Evolutionary conservation across 2,329 filamentous ascomycete species (phyloP).

Genomic region (Tolypocladium ovalisporum): DNA sequence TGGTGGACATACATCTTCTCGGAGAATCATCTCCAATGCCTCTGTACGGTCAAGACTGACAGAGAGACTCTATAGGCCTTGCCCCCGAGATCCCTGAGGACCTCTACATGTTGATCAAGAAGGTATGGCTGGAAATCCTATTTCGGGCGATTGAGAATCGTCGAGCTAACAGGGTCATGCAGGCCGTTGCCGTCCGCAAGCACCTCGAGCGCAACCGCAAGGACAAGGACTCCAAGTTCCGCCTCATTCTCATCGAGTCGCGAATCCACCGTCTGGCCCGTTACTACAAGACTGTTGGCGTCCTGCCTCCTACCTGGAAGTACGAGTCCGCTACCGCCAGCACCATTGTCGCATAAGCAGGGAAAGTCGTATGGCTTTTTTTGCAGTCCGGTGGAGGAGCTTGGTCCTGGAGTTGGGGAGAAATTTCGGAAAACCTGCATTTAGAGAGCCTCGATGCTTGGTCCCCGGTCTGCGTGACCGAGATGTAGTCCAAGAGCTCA

Average conservation of each 20-base stretch:
- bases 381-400: constrained; percentile 15
- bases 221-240: constrained; percentile 99
- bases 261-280: constrained; percentile 98
- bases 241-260: constrained; percentile 99
- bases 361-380: constrained; percentile 6
- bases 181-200: constrained; percentile 98
- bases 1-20: constrained; percentile 12
- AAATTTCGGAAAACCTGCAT: constrained; percentile 29
- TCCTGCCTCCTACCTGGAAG: constrained; percentile 88
- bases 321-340: constrained; percentile 96
- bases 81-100: constrained; percentile 98
- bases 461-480: constrained; percentile 23
- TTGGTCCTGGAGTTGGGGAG: constrained; percentile 33
- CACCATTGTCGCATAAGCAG: constrained; percentile 77
- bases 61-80: constrained; percentile 89
- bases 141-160: not conserved
- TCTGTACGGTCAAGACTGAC: constrained; percentile 90
- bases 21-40: constrained; percentile 41
- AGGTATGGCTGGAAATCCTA: constrained; percentile 47
- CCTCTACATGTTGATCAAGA: constrained; percentile 99
- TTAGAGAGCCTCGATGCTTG: constrained; percentile 31
- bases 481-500: constrained; percentile 18
- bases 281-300: constrained; percentile 96
- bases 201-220: constrained; percentile 99
- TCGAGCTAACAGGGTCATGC: constrained; percentile 14